phyloP scores from a whole-genome alignment of 768 basidiomycete genomes.

The Macrolepiota albuminosa region DNA sequence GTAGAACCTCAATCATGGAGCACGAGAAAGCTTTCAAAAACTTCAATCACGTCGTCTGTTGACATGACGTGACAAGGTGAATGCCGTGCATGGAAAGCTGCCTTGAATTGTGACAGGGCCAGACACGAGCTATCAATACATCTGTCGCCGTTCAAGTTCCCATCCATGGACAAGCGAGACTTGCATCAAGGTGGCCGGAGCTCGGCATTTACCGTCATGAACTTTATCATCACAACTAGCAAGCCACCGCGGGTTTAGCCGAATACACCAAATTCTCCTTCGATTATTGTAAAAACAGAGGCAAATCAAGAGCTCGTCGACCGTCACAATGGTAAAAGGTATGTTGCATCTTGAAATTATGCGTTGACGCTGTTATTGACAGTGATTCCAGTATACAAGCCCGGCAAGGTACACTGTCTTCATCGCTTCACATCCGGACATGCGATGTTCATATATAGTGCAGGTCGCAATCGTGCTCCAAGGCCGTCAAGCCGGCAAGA shows the following conservation, averaged over 20 bases:
- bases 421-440: neutral
- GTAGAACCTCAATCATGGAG: neutral
- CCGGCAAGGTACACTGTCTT: constrained; percentile 68
- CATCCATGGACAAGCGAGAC: neutral
- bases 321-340: constrained; percentile 59
- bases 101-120: neutral
- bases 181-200: neutral
- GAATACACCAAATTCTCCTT: constrained; percentile 21
- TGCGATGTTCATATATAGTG: constrained; percentile 2
- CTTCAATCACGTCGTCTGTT: neutral
- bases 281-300: constrained; percentile 24
- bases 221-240: constrained; percentile 33
- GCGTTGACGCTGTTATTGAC: constrained; percentile 12
- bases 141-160: neutral
- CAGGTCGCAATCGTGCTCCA: constrained; percentile 96
- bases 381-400: constrained; percentile 72
- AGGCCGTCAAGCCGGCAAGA: constrained; percentile 98
- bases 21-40: neutral
- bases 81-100: neutral
- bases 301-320: constrained; percentile 40
- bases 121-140: neutral
- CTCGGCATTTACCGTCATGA: constrained; percentile 11
- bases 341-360: constrained; percentile 17
- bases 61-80: too few species aligned
- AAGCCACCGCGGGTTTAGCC: constrained; percentile 42